Conservation (phyloP, 1,139 yeast species). For the Saccharomyces hybrid region DNA sequence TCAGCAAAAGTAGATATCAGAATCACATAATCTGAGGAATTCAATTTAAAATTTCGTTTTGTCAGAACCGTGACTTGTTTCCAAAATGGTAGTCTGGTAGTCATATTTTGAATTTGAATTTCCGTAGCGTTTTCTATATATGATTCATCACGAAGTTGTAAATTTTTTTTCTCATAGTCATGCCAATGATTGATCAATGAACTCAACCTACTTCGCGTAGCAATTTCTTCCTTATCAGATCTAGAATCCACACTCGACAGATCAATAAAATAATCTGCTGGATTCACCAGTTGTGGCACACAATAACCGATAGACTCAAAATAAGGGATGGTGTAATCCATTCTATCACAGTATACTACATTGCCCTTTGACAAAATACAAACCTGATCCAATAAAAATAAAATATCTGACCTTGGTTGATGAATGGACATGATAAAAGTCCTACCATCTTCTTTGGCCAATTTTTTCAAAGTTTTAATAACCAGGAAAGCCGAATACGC, state of each 20-base stretch:
- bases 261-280: constrained; percentile 62
- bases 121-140: constrained; percentile 2
- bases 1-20: constrained; percentile 49
- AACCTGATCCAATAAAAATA: constrained; percentile 59
- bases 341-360: constrained; percentile 51
- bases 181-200: constrained; percentile 48
- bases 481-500: constrained; percentile 66
- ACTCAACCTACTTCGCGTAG: constrained; percentile 41
- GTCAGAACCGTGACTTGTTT: constrained; percentile 52
- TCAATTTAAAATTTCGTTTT: constrained; percentile 46
- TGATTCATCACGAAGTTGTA: neutral
- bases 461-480: constrained; percentile 52
- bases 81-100: constrained; percentile 33
- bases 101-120: constrained; percentile 18
- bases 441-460: constrained; percentile 54
- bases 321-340: constrained; percentile 41
- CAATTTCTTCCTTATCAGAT: constrained; percentile 34
- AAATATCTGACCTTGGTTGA: constrained; percentile 77
- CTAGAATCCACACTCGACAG: constrained; percentile 60
- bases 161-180: constrained; percentile 13
- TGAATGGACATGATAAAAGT: constrained; percentile 72
- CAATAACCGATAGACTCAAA: constrained; percentile 43
- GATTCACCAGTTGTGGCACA: constrained; percentile 44
- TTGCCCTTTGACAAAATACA: constrained; percentile 65
- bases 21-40: constrained; percentile 54